Percentiles rank a stretch among this genome's conserved stretches.
Conservation (phyloP, 2,329 filamentous ascomycete species). For the Pseudogymnoascus sp. region DNA sequence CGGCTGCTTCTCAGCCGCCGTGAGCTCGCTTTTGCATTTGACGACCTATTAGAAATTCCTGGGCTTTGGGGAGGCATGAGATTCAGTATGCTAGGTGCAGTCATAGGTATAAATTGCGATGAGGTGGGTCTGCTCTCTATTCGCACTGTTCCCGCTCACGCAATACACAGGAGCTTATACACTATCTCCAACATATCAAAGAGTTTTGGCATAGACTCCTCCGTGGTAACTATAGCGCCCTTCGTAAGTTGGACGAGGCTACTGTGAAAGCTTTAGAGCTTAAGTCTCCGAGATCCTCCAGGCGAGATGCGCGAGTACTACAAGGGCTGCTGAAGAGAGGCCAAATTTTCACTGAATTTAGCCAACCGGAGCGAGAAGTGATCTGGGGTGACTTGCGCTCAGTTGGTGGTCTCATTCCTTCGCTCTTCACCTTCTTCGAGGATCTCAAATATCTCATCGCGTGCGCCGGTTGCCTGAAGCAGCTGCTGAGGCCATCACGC, state of each 20-base stretch:
- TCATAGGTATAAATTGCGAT: slow-evolving; percentile 27
- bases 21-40: slow-evolving; percentile 21
- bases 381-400: slow-evolving; percentile 27
- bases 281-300: slow-evolving; percentile 26
- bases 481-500: slow-evolving; percentile 18
- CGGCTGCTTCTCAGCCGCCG: too few species aligned
- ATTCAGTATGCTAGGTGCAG: slow-evolving; percentile 24
- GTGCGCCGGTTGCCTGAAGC: slow-evolving; percentile 26
- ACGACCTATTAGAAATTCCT: slow-evolving; percentile 28
- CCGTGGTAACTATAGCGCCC: slow-evolving; percentile 21
- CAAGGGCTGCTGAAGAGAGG: slow-evolving; percentile 26
- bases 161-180: slow-evolving; percentile 25
- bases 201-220: slow-evolving; percentile 30
- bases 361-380: slow-evolving; percentile 21
- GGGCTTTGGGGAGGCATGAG: slow-evolving; percentile 28
- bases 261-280: slow-evolving; percentile 30
- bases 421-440: slow-evolving; percentile 32
- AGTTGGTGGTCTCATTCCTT: slow-evolving; percentile 28
- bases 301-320: slow-evolving; percentile 23
- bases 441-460: slow-evolving; percentile 30
- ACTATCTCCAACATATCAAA: slow-evolving; percentile 29
- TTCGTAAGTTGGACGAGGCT: slow-evolving; percentile 26
- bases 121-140: slow-evolving; percentile 24
- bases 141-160: too few species aligned
- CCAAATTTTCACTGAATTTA: slow-evolving; percentile 30